Conservation (phyloP, 345 rosid species). For the Trapa incisa region DNA sequence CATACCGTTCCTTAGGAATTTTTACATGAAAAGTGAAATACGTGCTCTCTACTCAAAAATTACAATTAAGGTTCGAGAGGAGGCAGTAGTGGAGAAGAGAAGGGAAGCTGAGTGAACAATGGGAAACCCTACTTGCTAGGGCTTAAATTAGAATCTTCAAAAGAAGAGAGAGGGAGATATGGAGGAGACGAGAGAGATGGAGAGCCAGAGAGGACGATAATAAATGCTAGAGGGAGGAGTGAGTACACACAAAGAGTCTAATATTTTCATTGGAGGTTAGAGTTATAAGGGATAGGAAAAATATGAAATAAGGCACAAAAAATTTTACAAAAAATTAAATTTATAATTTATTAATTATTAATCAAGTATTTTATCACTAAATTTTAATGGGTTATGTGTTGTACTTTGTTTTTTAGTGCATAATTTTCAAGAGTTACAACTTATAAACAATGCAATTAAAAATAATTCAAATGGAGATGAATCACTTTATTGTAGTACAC, state of each 20-base stretch:
- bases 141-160: conserved; percentile 28
- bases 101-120: conserved; percentile 22
- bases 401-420: too few species aligned
- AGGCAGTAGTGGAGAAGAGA: neutral
- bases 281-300: too few species aligned
- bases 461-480: too few species aligned
- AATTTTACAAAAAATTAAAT: too few species aligned
- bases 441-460: too few species aligned
- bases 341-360: too few species aligned
- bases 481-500: too few species aligned
- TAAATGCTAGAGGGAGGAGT: conserved; percentile 1
- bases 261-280: too few species aligned
- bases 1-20: conserved; percentile 26
- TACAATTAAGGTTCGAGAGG: conserved; percentile 3
- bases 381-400: too few species aligned
- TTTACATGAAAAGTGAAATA: conserved; percentile 27
- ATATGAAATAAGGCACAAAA: too few species aligned
- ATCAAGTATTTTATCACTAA: too few species aligned
- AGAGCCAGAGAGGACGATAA: neutral
- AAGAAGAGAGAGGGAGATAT: neutral
- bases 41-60: conserved; percentile 29
- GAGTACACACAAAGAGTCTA: neutral
- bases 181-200: neutral
- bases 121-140: conserved; percentile 24
- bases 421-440: too few species aligned